Conservation (phyloP, 2,329 filamentous ascomycete species). For the Xylaria sp. region DNA sequence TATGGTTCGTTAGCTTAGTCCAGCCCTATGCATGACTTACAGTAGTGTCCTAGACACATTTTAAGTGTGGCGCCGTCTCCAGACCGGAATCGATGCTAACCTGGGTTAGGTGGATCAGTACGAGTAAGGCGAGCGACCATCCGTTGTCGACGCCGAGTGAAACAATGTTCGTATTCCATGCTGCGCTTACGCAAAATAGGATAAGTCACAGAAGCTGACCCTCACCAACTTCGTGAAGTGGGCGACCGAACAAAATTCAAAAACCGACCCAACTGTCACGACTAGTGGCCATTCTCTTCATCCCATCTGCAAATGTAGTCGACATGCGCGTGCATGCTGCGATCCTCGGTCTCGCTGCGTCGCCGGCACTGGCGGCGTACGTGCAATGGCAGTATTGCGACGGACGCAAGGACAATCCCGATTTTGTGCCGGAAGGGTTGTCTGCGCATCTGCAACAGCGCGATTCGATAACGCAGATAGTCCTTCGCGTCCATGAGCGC, state of each 20-base stretch:
- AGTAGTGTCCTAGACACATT: no score
- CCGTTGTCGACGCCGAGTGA: no score
- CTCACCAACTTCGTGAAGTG: neutral
- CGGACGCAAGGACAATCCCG: neutral
- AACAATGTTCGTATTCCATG: neutral
- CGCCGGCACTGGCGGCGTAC: neutral
- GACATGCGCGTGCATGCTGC: neutral
- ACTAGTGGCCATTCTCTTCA: no score
- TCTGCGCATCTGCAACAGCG: neutral
- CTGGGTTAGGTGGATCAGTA: no score
- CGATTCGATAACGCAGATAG: neutral
- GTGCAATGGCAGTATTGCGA: slow-evolving; percentile 5
- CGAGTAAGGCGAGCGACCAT: no score
- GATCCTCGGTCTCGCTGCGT: neutral
- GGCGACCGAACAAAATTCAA: neutral
- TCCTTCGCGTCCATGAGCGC: neutral
- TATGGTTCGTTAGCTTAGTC: no score
- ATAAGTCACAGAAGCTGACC: no score
- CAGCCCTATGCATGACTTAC: no score
- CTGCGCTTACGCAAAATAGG: neutral
- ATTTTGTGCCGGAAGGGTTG: neutral
- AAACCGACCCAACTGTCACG: neutral
- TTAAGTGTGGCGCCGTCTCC: no score
- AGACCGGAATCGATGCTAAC: no score
- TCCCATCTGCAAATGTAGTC: neutral